phyloP scores from a whole-genome alignment of 2,329 filamentous ascomycete genomes.

The Penicillium expansum region DNA sequence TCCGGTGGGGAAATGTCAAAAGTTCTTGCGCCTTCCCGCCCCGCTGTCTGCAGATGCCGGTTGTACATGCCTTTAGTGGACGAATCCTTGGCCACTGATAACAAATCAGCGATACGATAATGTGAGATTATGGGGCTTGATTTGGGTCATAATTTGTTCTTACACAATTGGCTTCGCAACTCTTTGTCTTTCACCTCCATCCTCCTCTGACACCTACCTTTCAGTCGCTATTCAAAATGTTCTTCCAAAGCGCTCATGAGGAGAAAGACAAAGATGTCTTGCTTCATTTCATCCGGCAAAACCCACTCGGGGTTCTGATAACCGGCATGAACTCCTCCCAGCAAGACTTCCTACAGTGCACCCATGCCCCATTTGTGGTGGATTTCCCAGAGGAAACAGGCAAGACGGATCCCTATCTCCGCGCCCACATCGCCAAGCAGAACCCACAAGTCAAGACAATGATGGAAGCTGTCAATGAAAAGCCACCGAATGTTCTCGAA shows the following conservation, averaged over 20 bases:
- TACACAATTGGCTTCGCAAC: neutral
- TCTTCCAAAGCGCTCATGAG: slow-evolving; percentile 13
- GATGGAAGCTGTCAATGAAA: slow-evolving; percentile 46
- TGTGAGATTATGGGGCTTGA: neutral
- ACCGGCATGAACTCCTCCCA: slow-evolving; percentile 15
- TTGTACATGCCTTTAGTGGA: neutral
- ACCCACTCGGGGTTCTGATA: slow-evolving; percentile 15
- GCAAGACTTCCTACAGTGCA: slow-evolving; percentile 17
- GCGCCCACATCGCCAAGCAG: slow-evolving; percentile 60
- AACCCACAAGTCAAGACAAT: slow-evolving; percentile 65
- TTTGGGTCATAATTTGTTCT: neutral
- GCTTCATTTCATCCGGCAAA: slow-evolving; percentile 15
- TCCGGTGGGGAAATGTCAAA: neutral
- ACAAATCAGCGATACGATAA: neutral
- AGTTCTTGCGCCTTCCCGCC: neutral
- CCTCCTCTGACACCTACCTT: neutral
- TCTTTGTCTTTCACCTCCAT: neutral
- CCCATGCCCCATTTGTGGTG: slow-evolving; percentile 14
- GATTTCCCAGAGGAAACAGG: slow-evolving; percentile 12
- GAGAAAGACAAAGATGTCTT: slow-evolving; percentile 14
- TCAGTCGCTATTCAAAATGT: slow-evolving; percentile 3
- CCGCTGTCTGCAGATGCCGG: neutral
- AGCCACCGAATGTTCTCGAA: slow-evolving; percentile 12
- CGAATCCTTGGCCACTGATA: neutral
- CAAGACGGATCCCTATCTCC: slow-evolving; percentile 38